A percentile compares a stretch with the other conserved stretches of the same genome.
Conservation (phyloP, 306 rosid genomes). For the Vachellia pachyceras region DNA sequence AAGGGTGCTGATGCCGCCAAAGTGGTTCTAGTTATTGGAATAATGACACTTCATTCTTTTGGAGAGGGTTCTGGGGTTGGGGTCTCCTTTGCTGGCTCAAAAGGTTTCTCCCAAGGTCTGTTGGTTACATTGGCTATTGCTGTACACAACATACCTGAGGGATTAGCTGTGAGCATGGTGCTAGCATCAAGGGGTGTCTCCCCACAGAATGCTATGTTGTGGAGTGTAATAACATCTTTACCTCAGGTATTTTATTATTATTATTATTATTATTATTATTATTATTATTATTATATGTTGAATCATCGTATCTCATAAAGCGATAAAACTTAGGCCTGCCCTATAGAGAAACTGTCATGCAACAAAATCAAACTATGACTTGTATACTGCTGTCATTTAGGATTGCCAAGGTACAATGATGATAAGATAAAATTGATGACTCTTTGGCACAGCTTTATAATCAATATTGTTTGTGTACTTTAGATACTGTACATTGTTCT, state of each 20-base stretch:
- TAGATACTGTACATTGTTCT: conserved; percentile 8
- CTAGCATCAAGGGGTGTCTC: conserved; percentile 98
- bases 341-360: neutral
- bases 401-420: neutral
- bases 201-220: conserved; percentile 96
- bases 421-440: neutral
- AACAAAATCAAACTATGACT: neutral
- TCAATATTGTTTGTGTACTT: neutral
- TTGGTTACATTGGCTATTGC: conserved; percentile 98
- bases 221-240: conserved; percentile 98
- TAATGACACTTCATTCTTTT: conserved; percentile 98
- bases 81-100: conserved; percentile 97
- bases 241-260: conserved; percentile 76
- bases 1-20: conserved; percentile 98
- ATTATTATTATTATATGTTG: conserved; percentile 6
- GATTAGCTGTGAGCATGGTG: conserved; percentile 99
- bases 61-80: conserved; percentile 99
- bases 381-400: neutral
- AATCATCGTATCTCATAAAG: conserved; percentile 23
- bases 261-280: neutral
- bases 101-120: conserved; percentile 97
- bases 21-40: conserved; percentile 95
- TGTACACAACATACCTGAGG: conserved; percentile 98
- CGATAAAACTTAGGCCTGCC: conserved; percentile 25
- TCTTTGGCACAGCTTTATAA: neutral